phyloP scores from a whole-genome alignment of 768 basidiomycete genomes.

The Tulasnella sp. region DNA sequence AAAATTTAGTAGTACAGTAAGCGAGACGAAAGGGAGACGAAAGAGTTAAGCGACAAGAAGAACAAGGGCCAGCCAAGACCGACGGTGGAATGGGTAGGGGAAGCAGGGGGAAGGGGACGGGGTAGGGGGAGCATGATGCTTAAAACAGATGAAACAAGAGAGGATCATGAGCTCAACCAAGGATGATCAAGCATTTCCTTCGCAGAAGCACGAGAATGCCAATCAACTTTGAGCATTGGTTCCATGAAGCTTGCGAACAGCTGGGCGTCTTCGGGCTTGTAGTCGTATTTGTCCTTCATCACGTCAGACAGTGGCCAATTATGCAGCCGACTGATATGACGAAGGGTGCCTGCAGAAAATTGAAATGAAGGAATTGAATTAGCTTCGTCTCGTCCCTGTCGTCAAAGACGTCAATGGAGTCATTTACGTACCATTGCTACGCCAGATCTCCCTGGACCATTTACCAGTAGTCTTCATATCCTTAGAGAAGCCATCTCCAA shows the following conservation, averaged over 20 bases:
- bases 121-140: neutral
- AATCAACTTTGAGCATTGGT: constrained; percentile 73
- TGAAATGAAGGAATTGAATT: neutral
- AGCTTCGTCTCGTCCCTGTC: neutral
- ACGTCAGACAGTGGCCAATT: constrained; percentile 79
- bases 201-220: constrained; percentile 63
- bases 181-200: constrained; percentile 68
- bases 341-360: constrained; percentile 51
- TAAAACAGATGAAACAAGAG: neutral
- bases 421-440: constrained; percentile 37
- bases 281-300: constrained; percentile 85
- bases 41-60: neutral
- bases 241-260: constrained; percentile 63
- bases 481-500: constrained; percentile 66
- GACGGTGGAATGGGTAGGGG: constrained; percentile 15
- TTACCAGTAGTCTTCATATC: constrained; percentile 78
- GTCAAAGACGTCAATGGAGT: neutral
- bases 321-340: constrained; percentile 71
- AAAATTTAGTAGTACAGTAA: neutral
- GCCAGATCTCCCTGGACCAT: constrained; percentile 82
- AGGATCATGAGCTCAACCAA: constrained; percentile 51
- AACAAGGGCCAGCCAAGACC: constrained; percentile 17
- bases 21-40: neutral
- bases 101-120: neutral
- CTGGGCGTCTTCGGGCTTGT: constrained; percentile 54